Percentiles rank a stretch among this genome's conserved stretches.
Conservation (phyloP, 768 basidiomycete species). For the Mycena indigotica region DNA sequence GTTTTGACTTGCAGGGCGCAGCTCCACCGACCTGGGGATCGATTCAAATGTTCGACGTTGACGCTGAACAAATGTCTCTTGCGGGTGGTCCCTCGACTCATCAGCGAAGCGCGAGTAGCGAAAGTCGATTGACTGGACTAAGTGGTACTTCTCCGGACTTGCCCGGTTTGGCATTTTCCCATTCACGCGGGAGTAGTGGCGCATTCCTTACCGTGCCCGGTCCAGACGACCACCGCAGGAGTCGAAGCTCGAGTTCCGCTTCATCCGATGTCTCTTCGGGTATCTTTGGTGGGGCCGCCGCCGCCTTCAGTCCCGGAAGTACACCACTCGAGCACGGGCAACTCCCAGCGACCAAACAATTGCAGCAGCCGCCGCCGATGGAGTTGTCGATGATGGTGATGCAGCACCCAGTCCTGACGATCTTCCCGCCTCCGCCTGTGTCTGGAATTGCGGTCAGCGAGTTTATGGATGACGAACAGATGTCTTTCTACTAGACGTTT, state of each 20-base stretch:
- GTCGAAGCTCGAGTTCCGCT: slow-evolving; percentile 22
- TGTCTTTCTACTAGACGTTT: slow-evolving; percentile 14
- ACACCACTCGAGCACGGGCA: slow-evolving; percentile 4
- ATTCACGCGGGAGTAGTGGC: not conserved
- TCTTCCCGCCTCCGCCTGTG: slow-evolving; percentile 5
- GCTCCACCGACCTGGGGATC: not conserved
- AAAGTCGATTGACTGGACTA: slow-evolving; percentile 1
- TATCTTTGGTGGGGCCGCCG: not conserved
- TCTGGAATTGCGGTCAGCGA: not conserved
- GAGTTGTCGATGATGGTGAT: not conserved
- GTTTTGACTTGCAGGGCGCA: slow-evolving; percentile 4
- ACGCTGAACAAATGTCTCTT: not conserved
- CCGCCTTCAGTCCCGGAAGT: not conserved
- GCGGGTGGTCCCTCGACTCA: not conserved
- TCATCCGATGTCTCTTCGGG: slow-evolving; percentile 17
- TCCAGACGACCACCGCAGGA: slow-evolving; percentile 12
- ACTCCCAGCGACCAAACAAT: not conserved
- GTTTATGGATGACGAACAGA: slow-evolving; percentile 10
- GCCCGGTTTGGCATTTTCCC: not conserved
- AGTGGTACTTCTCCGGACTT: not conserved
- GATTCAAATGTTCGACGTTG: slow-evolving; percentile 2
- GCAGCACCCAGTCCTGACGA: not conserved
- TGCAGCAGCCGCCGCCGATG: not conserved
- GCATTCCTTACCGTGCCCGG: slow-evolving; percentile 22
- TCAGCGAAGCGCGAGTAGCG: not conserved